Conservation (phyloP, 768 basidiomycete genomes). For the Calocybe gangraenosa region DNA sequence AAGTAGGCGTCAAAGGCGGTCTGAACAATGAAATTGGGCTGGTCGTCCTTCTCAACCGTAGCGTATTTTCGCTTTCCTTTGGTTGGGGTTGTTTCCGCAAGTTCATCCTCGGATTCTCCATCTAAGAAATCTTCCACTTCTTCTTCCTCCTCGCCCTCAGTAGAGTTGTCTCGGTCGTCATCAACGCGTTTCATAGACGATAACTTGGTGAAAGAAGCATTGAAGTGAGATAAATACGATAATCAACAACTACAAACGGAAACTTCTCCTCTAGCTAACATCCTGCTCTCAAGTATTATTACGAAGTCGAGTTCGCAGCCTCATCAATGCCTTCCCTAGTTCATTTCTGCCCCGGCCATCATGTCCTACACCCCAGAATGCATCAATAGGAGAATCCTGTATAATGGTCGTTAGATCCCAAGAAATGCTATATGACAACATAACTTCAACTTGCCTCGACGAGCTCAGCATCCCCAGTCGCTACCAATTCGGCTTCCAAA, state of each 20-base stretch:
- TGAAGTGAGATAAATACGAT: too few relatives aligned
- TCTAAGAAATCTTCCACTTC: slow-evolving; percentile 13
- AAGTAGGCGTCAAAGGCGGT: slow-evolving; percentile 89
- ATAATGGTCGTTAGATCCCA: neutral
- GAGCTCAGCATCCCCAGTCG: slow-evolving; percentile 63
- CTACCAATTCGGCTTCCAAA: slow-evolving; percentile 52
- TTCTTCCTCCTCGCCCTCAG: slow-evolving; percentile 5
- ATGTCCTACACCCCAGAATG: slow-evolving; percentile 71
- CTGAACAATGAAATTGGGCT: slow-evolving; percentile 42
- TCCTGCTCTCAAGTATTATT: slow-evolving; percentile 16
- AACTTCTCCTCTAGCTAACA: too few relatives aligned
- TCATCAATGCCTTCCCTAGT: slow-evolving; percentile 65
- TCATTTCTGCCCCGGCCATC: slow-evolving; percentile 67
- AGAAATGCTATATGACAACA: neutral
- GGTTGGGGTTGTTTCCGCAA: neutral
- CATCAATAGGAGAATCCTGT: slow-evolving; percentile 66
- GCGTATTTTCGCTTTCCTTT: slow-evolving; percentile 12
- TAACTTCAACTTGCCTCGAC: slow-evolving; percentile 46
- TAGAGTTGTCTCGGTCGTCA: slow-evolving; percentile 9
- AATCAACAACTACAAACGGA: too few relatives aligned
- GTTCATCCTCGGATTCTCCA: slow-evolving; percentile 15
- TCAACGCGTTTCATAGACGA: slow-evolving; percentile 5
- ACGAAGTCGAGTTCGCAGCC: slow-evolving; percentile 53
- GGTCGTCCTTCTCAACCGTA: slow-evolving; percentile 6
- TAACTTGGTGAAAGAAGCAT: too few relatives aligned